Percentiles rank a stretch among this genome's conserved stretches.
These are phyloP conservation scores for Lactifluus echinatus DNA, from an alignment of 768 basidiomycete genomes.

Conservation along the genomic window DNA sequence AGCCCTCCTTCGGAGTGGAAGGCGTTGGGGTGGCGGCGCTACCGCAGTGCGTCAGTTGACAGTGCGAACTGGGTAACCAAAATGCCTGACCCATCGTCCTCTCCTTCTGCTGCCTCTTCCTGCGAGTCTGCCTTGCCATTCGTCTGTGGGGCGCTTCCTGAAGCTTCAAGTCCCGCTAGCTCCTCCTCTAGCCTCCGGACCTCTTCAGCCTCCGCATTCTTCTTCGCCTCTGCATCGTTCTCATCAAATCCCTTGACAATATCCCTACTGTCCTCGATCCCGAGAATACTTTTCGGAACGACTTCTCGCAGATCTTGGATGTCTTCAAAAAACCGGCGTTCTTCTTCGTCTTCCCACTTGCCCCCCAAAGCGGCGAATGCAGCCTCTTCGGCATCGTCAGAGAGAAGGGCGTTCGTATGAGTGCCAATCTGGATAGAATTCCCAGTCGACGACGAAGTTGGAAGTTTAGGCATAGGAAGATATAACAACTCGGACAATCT, in stretches of 20 bases:
- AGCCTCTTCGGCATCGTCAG: slow-evolving; percentile 51
- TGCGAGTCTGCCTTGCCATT: slow-evolving; percentile 17
- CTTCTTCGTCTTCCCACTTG: slow-evolving; percentile 99
- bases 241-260: slow-evolving; percentile 30
- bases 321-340: slow-evolving; percentile 88
- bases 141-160: slow-evolving; percentile 21
- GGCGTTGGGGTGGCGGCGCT: slow-evolving; percentile 54
- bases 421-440: slow-evolving; percentile 74
- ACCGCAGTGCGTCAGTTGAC: neutral
- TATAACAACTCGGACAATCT: slow-evolving; percentile 90
- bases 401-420: slow-evolving; percentile 33
- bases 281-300: slow-evolving; percentile 81
- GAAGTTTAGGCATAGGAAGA: slow-evolving; percentile 72
- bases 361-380: slow-evolving; percentile 44
- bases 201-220: slow-evolving; percentile 56
- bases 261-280: slow-evolving; percentile 42
- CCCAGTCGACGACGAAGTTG: slow-evolving; percentile 69
- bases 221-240: slow-evolving; percentile 45
- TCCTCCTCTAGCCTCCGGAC: slow-evolving; percentile 72
- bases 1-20: slow-evolving; percentile 50
- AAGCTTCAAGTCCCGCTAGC: slow-evolving; percentile 49
- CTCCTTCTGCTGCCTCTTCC: slow-evolving; percentile 19
- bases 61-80: neutral
- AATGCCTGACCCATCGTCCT: slow-evolving; percentile 27
- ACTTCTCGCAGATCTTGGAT: slow-evolving; percentile 86